Base-by-base conservation (phyloP, 1,284 basidiomycete genomes). In the Boletus sp. region DNA sequence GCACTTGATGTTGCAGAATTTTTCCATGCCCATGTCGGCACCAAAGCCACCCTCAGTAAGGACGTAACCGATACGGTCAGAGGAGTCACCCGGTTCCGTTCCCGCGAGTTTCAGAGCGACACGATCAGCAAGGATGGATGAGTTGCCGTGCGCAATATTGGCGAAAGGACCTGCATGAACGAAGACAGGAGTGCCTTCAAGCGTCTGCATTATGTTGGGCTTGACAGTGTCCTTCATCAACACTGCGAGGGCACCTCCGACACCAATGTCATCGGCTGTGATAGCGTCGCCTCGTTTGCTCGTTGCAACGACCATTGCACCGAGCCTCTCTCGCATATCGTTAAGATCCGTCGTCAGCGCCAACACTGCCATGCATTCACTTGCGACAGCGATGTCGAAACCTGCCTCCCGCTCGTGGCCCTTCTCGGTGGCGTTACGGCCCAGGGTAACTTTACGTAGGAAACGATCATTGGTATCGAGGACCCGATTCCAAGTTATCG, bases 1-100 rank as follows among this genome's bases (percentile, higher is more conserved):
- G 74, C 96, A 98, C 78, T 99, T 99, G 84, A 99, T 99, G 79
- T 99, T 98, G 84, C 95, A 98, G 84, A 99, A 99, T 77, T 99
- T 96, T 78, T 96, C 93, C 92, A 96, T 94, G 63, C 95, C 96
- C 85, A 99, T 99, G 76, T 99, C 96, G 27, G 97, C 96, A 62
- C 96, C 97, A 75, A 99, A 99, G 27, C 96, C 96, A 70, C 96
- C 96, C 77, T 99, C 96, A 41, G 96, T 99, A 66, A 99, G 87
- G 59, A 99, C 97, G 69, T 98, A 99, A 39, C 96, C 96, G 46
- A 89, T 86, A 58, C 88, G 86, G 57, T 90, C 87, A 12, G 86
- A 67, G 2, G 84, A 78, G 69, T 98, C 96, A 55, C 95, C 96
- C 66, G 91, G 84, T 75, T 99, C 96, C n/a, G 89, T 89, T 65